These are phyloP conservation scores for Trichocomaceae sp. DNA, from an alignment of 2,329 filamentous ascomycete genomes.

Conservation along the genomic window DNA sequence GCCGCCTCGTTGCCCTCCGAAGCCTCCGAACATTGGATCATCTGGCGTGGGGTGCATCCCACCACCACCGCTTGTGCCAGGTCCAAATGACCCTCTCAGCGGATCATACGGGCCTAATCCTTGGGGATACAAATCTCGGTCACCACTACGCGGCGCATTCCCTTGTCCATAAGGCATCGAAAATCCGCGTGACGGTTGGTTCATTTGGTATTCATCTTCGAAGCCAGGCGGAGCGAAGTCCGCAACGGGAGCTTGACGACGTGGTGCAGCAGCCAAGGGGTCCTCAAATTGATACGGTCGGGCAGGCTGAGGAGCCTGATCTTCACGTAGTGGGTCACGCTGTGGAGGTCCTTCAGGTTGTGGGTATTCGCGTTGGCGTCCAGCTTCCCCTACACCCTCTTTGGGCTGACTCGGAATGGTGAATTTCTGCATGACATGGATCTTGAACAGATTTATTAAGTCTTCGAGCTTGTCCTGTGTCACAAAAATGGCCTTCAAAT, in stretches of 20 bases:
- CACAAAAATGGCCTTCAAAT: constrained; percentile 60
- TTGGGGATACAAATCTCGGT: constrained; percentile 80
- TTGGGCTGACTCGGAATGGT: constrained; percentile 64
- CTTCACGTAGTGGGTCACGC: constrained; percentile 47
- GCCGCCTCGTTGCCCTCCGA: constrained; percentile 45
- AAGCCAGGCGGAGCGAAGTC: constrained; percentile 85
- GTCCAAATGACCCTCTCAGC: constrained; percentile 60
- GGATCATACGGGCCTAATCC: constrained; percentile 82
- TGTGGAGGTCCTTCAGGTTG: constrained; percentile 35
- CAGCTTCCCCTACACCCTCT: constrained; percentile 65
- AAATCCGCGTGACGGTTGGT: constrained; percentile 55
- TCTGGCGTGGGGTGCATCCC: constrained; percentile 98
- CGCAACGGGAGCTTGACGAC: constrained; percentile 58
- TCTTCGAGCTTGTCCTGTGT: constrained; percentile 63
- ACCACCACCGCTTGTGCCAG: constrained; percentile 55
- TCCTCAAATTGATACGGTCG: constrained; percentile 63
- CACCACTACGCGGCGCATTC: constrained; percentile 65
- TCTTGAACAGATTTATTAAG: constrained; percentile 65
- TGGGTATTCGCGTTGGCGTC: constrained; percentile 33
- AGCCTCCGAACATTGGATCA: constrained; percentile 66
- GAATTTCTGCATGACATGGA: constrained; percentile 76
- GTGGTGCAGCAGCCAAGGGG: constrained; percentile 55
- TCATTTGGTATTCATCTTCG: constrained; percentile 85
- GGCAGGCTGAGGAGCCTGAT: constrained; percentile 52
- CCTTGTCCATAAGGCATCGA: constrained; percentile 39